phyloP scores from a whole-genome alignment of 139 green algal species.

The Auxenochlorella protothecoides region DNA sequence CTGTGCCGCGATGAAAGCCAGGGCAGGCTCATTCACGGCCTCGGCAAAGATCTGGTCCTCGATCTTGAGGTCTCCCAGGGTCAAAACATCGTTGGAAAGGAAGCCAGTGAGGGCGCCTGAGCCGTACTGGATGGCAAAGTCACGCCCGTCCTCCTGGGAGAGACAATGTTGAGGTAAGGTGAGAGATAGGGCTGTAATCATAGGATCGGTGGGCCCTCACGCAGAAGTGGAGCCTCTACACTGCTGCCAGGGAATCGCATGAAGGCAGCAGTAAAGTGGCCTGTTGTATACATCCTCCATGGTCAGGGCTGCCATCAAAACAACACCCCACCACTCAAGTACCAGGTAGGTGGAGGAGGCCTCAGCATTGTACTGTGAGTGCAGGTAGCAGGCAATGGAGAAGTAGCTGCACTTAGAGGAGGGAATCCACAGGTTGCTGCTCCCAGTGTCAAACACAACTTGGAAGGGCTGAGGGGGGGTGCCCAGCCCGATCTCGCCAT shows the following conservation, averaged over 20 bases:
- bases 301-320: too few relatives aligned
- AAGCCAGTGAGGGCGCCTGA: conserved; percentile 82
- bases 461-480: conserved; percentile 82
- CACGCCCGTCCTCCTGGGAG: conserved; percentile 56
- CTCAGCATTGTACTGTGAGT: conserved; percentile 74
- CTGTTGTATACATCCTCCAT: too few relatives aligned
- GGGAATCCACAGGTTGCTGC: conserved; percentile 79
- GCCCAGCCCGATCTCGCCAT: conserved; percentile 82
- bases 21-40: conserved; percentile 78
- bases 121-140: conserved; percentile 97
- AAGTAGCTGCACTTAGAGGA: conserved; percentile 68
- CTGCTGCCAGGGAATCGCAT: too few relatives aligned
- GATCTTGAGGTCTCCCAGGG: conserved; percentile 59
- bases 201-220: too few relatives aligned
- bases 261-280: too few relatives aligned
- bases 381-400: conserved; percentile 82
- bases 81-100: conserved; percentile 72
- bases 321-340: too few relatives aligned
- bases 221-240: too few relatives aligned
- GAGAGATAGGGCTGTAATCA: too few relatives aligned
- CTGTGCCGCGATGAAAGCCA: conserved; percentile 90
- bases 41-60: conserved; percentile 60
- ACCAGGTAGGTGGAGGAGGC: conserved; percentile 29
- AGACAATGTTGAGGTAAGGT: too few relatives aligned
- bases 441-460: conserved; percentile 92